These are phyloP conservation scores for Curvularia sp. DNA, from an alignment of 2,329 filamentous ascomycete genomes.

Conservation along the genomic window DNA sequence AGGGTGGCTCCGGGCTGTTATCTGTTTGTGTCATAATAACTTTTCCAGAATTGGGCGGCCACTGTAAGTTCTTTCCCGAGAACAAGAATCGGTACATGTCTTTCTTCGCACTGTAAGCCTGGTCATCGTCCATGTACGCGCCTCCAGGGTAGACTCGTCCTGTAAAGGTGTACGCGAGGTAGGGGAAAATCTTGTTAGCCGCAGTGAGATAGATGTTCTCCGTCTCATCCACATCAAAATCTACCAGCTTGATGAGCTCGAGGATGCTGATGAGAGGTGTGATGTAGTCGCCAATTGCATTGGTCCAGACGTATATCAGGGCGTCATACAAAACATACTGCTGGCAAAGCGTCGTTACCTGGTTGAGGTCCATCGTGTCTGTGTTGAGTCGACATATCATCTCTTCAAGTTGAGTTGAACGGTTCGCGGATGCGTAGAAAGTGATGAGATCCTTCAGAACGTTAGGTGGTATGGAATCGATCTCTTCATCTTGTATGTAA, in stretches of 20 bases:
- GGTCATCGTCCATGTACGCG: slow-evolving; percentile 72
- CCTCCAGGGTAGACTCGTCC: slow-evolving; percentile 91
- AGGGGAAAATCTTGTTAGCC: slow-evolving; percentile 91
- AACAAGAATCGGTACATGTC: slow-evolving; percentile 95
- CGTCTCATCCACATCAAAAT: slow-evolving; percentile 64
- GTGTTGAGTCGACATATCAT: slow-evolving; percentile 94
- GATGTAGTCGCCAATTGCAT: slow-evolving; percentile 85
- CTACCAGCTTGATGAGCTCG: slow-evolving; percentile 65
- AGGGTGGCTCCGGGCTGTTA: slow-evolving; percentile 71
- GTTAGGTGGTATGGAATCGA: slow-evolving; percentile 78
- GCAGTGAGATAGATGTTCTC: slow-evolving; percentile 71
- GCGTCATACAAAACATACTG: slow-evolving; percentile 93
- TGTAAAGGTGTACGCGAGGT: slow-evolving; percentile 89
- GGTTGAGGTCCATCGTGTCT: slow-evolving; percentile 88
- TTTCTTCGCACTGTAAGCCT: slow-evolving; percentile 78
- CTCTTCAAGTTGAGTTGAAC: slow-evolving; percentile 83
- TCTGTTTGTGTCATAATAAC: slow-evolving; percentile 67
- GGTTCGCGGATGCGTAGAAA: slow-evolving; percentile 78
- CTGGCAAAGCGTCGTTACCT: slow-evolving; percentile 89
- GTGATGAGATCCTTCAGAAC: slow-evolving; percentile 86
- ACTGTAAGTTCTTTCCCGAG: slow-evolving; percentile 77
- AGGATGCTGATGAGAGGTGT: slow-evolving; percentile 88
- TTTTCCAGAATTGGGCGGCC: slow-evolving; percentile 71
- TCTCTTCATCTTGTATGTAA: slow-evolving; percentile 79
- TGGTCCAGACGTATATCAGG: slow-evolving; percentile 95